Conservation (phyloP, 257 asterid genomes). For the Solanum dulcamara region DNA sequence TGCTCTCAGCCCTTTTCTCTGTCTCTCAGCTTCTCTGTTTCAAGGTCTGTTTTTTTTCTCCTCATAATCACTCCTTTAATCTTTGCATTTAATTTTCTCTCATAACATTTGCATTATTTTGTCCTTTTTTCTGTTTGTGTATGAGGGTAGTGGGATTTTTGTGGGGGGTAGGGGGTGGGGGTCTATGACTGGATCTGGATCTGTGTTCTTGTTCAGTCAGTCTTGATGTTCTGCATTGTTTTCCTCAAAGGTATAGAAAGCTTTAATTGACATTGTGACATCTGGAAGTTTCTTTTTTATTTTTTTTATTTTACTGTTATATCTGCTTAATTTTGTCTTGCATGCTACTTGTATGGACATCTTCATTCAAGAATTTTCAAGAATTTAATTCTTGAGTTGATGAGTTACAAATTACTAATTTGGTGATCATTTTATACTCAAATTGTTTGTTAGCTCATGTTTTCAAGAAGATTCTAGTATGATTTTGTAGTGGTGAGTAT, state of each 20-base stretch:
- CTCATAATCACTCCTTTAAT: neutral
- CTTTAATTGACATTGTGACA: neutral
- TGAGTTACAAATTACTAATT: neutral
- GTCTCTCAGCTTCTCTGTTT: conserved; percentile 4
- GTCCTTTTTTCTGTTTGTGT: neutral
- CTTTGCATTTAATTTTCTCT: neutral
- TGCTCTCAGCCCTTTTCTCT: neutral
- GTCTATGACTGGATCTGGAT: neutral
- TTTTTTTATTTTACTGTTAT: neutral
- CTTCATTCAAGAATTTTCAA: neutral
- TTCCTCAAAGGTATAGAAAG: neutral
- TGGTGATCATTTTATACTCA: neutral
- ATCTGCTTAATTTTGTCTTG: neutral
- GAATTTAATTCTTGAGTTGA: neutral
- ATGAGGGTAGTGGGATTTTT: neutral
- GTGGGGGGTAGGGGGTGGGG: neutral
- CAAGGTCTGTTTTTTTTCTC: neutral
- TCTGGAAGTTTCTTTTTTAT: neutral
- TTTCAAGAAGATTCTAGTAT: neutral
- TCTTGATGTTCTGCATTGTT: neutral
- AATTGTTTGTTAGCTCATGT: neutral
- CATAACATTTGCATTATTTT: neutral
- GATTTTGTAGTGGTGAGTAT: neutral
- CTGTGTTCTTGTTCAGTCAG: neutral
- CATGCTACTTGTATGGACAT: neutral